Base-by-base conservation (phyloP, 495 filamentous ascomycete species). In the Penicillium malachiteum region DNA sequence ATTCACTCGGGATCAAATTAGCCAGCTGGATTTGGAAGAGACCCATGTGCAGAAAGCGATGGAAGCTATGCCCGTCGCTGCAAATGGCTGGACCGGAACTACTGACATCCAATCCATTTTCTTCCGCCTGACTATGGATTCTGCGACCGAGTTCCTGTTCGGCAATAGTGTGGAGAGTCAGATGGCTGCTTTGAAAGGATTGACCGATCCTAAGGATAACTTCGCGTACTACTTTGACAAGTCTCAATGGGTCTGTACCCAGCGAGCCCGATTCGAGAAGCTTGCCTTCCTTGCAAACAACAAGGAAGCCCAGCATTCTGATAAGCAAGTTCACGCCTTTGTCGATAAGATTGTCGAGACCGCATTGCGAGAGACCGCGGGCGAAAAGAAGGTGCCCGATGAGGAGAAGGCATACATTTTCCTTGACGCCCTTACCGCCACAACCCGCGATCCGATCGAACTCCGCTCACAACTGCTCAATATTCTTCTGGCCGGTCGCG, bases 111-210 rank as follows among this genome's bases (percentile, higher is more conserved):
- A 83, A 55, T 66, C 71, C 9, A 73, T 88, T 34, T 85, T 88
- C 69, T 87, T 82, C 71, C 76, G 78, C 17, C 73, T 88, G 62
- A 86, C 85, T 5, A 76, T 89, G 30, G 87, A 90, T 69, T 81
- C 79, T 7, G 80, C 84, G 12, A 87, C 83, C 3, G 84, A 87
- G 48, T 86, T 89, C 59, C 76, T 88, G 33, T 86, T 90, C 60
- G 86, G 86, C 16, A 74, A 83, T 58, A 82, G 78, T 60, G 65
- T 74, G 12, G 65, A 81, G 31, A 73, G 68, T 60, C 76, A 72
- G 55, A 55, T 75, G 33, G 65, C 59, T 37, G 69, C 66, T 0
- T 45, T 71, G 1, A 52, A 67, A 21, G 60, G 58, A 39, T 51
- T 64, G 1, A 49, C 64, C n/a, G 59, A 56, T 14, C 49, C 56